A percentile compares a stretch with the other conserved stretches of the same genome.
phyloP scores from a whole-genome alignment of 2,329 filamentous ascomycete species.

The Nothophoma quercina region DNA sequence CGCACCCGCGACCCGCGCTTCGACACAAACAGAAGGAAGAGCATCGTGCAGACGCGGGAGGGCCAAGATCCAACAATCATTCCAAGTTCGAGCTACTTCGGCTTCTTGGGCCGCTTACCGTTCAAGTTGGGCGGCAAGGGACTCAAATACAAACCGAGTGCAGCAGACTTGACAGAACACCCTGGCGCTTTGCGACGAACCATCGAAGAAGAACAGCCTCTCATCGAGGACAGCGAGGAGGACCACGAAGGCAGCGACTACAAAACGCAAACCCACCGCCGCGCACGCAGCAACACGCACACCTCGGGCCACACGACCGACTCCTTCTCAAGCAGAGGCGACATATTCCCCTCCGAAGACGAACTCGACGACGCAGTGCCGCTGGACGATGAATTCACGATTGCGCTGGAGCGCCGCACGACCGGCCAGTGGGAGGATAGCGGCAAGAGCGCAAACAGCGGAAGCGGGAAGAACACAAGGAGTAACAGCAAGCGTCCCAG shows the following conservation, averaged over 20 bases:
- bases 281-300: constrained; percentile 78
- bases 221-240: constrained; percentile 70
- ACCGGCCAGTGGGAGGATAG: constrained; percentile 68
- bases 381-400: constrained; percentile 89
- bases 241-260: constrained; percentile 29
- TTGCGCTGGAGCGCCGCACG: constrained; percentile 77
- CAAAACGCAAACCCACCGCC: constrained; percentile 51
- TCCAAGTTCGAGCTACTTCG: constrained; percentile 82
- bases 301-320: constrained; percentile 83
- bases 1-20: constrained; percentile 56
- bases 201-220: constrained; percentile 71
- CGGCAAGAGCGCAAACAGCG: constrained; percentile 67
- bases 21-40: constrained; percentile 60
- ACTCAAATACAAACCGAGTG: constrained; percentile 86
- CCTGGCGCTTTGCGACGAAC: constrained; percentile 64
- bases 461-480: constrained; percentile 56
- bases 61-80: constrained; percentile 83
- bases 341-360: constrained; percentile 90
- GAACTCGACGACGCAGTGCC: constrained; percentile 89
- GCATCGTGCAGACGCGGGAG: constrained; percentile 58
- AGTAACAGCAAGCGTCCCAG: constrained; percentile 51
- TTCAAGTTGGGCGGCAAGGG: constrained; percentile 82
- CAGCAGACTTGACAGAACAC: constrained; percentile 88
- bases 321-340: constrained; percentile 85
- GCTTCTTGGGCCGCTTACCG: constrained; percentile 82